Conservation (phyloP, 2,329 filamentous ascomycete species). For the Aspergillus arachidicola region DNA sequence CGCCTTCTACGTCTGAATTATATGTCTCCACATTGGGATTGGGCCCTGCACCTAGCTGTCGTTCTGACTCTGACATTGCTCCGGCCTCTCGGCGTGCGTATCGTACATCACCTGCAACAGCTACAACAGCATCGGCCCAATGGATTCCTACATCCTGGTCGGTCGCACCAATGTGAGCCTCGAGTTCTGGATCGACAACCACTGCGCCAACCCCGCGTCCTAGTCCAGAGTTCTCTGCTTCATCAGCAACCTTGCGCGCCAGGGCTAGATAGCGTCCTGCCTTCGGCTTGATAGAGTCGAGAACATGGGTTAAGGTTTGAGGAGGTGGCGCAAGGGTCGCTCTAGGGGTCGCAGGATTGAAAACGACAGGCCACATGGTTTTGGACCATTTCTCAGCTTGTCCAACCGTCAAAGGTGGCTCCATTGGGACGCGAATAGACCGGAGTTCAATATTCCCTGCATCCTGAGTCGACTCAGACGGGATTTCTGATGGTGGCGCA, state of each 20-base stretch:
- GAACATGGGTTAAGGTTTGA: constrained; percentile 37
- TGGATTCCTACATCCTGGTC: constrained; percentile 27
- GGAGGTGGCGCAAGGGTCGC: constrained; percentile 45
- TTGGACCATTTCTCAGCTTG: constrained; percentile 48
- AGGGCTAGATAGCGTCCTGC: constrained; percentile 45
- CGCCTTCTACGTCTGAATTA: constrained; percentile 42
- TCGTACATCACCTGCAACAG: constrained; percentile 49
- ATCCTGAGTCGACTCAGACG: constrained; percentile 7
- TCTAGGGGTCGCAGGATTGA: constrained; percentile 49
- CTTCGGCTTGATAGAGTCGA: constrained; percentile 38
- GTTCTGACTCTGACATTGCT: constrained; percentile 24
- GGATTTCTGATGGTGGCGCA: constrained; percentile 24
- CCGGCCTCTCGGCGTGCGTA: constrained; percentile 37
- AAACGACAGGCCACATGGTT: constrained; percentile 47
- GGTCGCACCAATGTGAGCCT: constrained; percentile 24
- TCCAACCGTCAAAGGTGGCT: constrained; percentile 41
- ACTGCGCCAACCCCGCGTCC: constrained; percentile 48
- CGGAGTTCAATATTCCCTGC: constrained; percentile 28
- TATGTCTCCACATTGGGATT: constrained; percentile 30
- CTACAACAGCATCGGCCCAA: constrained; percentile 43
- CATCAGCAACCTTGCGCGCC: constrained; percentile 41
- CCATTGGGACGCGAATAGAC: constrained; percentile 41
- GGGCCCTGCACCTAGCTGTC: constrained; percentile 21
- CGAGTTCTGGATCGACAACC: constrained; percentile 46
- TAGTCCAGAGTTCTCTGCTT: constrained; percentile 38